These are phyloP conservation scores for Zymoseptoria brevis DNA, from an alignment of 2,329 filamentous ascomycete genomes.

Conservation along the genomic window DNA sequence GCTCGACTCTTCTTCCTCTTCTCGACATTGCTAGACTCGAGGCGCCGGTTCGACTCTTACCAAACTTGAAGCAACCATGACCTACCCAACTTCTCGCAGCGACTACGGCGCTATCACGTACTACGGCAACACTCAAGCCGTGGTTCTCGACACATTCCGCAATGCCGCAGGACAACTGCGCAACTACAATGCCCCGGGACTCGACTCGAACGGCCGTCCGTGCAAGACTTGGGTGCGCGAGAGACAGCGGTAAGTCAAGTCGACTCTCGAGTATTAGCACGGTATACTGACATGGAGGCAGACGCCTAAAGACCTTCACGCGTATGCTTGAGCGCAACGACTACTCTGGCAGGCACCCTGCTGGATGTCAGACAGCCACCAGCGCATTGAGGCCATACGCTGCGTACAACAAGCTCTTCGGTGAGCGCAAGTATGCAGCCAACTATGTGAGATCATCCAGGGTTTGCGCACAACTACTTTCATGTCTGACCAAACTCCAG, in stretches of 20 bases:
- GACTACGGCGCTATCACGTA: not conserved
- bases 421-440: not conserved
- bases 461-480: not conserved
- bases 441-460: not conserved
- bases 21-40: not conserved
- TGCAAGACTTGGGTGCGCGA: not conserved
- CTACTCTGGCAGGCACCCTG: not conserved
- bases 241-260: not conserved
- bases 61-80: not conserved
- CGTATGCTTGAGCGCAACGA: slow-evolving; percentile 1
- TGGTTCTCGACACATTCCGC: not conserved
- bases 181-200: not conserved
- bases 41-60: not conserved
- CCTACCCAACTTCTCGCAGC: not conserved
- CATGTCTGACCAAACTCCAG: not conserved
- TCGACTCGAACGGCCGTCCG: not conserved
- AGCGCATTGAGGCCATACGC: not conserved
- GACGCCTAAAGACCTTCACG: not conserved
- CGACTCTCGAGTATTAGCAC: not conserved
- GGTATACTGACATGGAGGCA: not conserved
- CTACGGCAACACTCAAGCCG: slow-evolving; percentile 1
- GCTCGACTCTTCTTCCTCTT: not conserved
- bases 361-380: not conserved
- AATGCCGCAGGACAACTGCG: not conserved
- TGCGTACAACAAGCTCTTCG: not conserved